These are phyloP conservation scores for Alisma plantagoaquatica DNA, from an alignment of 106 monocot species.

Conservation along the genomic window DNA sequence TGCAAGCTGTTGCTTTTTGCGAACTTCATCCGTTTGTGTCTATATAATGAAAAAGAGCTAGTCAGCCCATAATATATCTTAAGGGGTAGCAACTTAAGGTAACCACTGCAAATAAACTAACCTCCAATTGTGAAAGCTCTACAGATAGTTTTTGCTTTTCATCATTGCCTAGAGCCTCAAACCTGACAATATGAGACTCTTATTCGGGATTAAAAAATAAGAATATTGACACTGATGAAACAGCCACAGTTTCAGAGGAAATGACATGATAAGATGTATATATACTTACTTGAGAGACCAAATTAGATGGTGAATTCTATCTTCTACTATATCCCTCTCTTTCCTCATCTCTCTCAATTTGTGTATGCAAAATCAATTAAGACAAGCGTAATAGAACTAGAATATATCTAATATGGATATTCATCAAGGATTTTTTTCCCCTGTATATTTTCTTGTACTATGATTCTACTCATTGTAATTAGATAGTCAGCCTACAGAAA, in stretches of 20 bases:
- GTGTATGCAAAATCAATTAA: constrained; percentile 21
- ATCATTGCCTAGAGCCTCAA: constrained; percentile 26
- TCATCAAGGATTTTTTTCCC: no score
- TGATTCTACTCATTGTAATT: no score
- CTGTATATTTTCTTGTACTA: no score
- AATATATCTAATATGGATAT: no score
- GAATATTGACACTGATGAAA: neutral
- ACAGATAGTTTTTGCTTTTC: constrained; percentile 31
- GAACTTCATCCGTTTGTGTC: constrained; percentile 56
- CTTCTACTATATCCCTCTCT: constrained; percentile 62
- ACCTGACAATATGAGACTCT: constrained; percentile 21
- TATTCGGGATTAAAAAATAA: neutral
- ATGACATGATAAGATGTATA: neutral
- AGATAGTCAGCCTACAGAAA: no score
- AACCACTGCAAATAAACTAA: no score
- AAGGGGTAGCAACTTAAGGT: no score
- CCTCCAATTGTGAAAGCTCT: constrained; percentile 43
- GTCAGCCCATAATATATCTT: neutral
- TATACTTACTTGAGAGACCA: constrained; percentile 77
- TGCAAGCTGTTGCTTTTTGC: constrained; percentile 54
- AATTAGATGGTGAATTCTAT: constrained; percentile 73
- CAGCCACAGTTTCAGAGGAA: no score
- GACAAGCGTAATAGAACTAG: no score
- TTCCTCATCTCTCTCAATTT: constrained; percentile 55
- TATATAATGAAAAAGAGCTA: constrained; percentile 14